Evolutionary conservation across 768 basidiomycete genomes (phyloP).

Genomic region (Kwoniella heveanensis): DNA sequence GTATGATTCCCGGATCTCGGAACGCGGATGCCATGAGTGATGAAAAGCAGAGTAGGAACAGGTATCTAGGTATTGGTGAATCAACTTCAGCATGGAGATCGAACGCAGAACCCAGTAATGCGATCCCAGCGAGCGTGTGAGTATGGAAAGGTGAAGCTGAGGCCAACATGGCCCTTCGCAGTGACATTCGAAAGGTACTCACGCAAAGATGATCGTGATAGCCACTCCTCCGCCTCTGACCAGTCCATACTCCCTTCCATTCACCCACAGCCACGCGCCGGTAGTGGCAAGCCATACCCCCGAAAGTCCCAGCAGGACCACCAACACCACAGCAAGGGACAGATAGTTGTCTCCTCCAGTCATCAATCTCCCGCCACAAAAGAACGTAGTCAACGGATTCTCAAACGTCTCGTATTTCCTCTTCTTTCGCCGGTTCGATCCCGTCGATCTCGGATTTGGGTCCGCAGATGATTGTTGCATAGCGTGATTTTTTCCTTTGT

Average conservation of each 20-base stretch:
- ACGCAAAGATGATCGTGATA: constrained; percentile 61
- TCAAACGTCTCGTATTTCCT: constrained; percentile 41
- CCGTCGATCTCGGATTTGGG: background rate
- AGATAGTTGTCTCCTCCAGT: constrained; percentile 83
- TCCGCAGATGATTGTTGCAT: background rate
- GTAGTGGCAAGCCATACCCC: constrained; percentile 87
- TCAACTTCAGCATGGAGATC: no score
- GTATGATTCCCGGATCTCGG: constrained; percentile 69
- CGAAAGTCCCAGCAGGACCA: constrained; percentile 67
- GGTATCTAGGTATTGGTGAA: constrained; percentile 36
- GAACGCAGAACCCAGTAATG: no score
- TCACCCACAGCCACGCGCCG: constrained; percentile 82
- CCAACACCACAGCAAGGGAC: constrained; percentile 72
- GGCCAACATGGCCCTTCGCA: no score
- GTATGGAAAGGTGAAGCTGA: no score
- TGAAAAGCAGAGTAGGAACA: constrained; percentile 36
- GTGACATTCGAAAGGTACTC: no score
- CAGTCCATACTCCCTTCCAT: constrained; percentile 63
- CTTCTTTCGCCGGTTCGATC: background rate
- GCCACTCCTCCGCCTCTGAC: constrained; percentile 63
- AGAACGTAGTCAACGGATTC: constrained; percentile 60
- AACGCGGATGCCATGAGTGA: constrained; percentile 46
- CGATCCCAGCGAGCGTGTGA: no score
- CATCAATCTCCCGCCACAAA: constrained; percentile 69
- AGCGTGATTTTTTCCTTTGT: background rate